phyloP scores from a whole-genome alignment of 1,284 basidiomycete species.

The Microbotryum intermedium region DNA sequence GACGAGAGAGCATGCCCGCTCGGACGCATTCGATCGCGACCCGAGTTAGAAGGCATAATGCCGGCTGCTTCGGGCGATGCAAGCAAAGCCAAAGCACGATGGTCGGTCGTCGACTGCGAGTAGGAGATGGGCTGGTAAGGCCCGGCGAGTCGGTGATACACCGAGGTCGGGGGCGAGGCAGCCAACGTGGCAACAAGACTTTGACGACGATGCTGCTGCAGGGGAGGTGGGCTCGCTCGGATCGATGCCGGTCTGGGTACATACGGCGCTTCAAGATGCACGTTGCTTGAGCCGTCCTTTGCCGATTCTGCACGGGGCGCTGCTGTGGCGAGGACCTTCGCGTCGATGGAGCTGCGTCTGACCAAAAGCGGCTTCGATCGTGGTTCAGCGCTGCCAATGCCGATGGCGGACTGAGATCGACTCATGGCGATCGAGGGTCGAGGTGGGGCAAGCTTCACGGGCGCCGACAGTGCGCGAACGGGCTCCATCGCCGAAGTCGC shows the following conservation, averaged over 20 bases:
- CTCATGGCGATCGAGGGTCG: too few relatives aligned
- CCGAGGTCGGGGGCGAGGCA: constrained; percentile 32
- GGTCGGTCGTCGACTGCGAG: constrained; percentile 11
- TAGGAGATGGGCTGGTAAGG: constrained; percentile 32
- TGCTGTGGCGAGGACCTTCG: too few relatives aligned
- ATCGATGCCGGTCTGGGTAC: not conserved
- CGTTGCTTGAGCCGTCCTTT: not conserved
- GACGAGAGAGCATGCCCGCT: not conserved
- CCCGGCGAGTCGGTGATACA: constrained; percentile 32
- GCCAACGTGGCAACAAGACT: constrained; percentile 5
- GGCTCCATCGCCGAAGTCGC: too few relatives aligned
- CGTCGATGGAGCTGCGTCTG: too few relatives aligned
- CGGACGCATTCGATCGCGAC: not conserved
- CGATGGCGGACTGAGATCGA: too few relatives aligned
- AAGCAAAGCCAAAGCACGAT: constrained; percentile 30
- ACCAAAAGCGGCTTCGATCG: too few relatives aligned
- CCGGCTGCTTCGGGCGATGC: constrained; percentile 31
- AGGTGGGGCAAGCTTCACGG: too few relatives aligned
- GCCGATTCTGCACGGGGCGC: not conserved
- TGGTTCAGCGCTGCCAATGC: too few relatives aligned
- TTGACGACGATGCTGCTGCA: not conserved
- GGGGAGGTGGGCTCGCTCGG: not conserved
- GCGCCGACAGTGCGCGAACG: too few relatives aligned
- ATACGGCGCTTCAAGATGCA: not conserved
- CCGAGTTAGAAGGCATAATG: constrained; percentile 27